Conservation (phyloP, 805 yeast genomes). For the Kuraishia capsulata region DNA sequence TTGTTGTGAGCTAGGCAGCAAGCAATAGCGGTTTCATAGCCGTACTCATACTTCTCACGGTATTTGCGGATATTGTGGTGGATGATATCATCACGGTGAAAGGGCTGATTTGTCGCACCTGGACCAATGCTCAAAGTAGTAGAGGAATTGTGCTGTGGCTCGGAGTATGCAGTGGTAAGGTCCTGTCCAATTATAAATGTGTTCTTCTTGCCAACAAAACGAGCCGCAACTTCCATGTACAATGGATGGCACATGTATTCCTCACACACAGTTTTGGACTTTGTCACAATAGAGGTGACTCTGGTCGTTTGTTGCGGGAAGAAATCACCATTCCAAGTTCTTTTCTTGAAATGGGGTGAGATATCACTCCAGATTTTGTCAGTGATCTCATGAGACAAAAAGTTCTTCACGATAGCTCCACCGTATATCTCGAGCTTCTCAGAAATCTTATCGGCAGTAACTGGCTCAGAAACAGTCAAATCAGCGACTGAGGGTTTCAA, state of each 20-base stretch:
- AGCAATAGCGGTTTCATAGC: constrained; percentile 15
- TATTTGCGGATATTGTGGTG: constrained; percentile 16
- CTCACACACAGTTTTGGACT: constrained; percentile 4
- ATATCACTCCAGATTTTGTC: constrained; percentile 10
- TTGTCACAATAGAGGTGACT: constrained; percentile 9
- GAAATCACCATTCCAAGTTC: constrained; percentile 14
- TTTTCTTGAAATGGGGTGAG: constrained; percentile 10
- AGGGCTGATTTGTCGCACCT: constrained; percentile 17
- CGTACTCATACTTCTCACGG: constrained; percentile 6
- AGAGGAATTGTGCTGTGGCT: constrained; percentile 14
- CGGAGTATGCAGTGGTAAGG: constrained; percentile 9
- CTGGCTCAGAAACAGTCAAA: no score
- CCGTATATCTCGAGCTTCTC: constrained; percentile 13
- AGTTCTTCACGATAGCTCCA: constrained; percentile 13
- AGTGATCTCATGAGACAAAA: constrained; percentile 5
- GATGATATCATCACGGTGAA: constrained; percentile 18
- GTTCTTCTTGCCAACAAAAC: constrained; percentile 1
- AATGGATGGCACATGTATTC: background rate
- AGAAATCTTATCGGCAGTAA: constrained; percentile 3
- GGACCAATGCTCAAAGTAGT: constrained; percentile 18
- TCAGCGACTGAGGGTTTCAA: constrained; percentile 1
- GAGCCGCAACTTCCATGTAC: constrained; percentile 1
- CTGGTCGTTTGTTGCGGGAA: constrained; percentile 15
- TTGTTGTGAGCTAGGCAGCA: constrained; percentile 16
- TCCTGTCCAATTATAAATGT: constrained; percentile 4